Conservation (phyloP, 805 yeast genomes). For the Candida stauntonica region DNA sequence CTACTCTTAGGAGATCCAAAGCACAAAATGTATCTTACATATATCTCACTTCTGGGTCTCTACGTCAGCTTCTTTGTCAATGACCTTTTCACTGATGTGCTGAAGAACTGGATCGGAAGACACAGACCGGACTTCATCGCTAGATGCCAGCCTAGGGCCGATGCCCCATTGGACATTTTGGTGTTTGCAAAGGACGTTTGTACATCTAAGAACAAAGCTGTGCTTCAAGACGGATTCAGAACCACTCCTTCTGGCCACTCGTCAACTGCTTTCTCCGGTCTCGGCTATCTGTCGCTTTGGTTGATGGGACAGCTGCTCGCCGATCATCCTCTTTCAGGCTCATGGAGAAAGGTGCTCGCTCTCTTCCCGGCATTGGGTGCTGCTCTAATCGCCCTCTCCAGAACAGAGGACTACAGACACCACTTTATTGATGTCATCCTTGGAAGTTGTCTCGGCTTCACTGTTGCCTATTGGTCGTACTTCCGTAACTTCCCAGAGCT, state of each 20-base stretch:
- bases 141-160: slow-evolving; percentile 67
- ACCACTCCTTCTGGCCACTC: slow-evolving; percentile 85
- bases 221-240: slow-evolving; percentile 66
- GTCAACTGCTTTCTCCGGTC: slow-evolving; percentile 62
- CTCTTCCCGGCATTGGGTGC: slow-evolving; percentile 65
- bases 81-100: slow-evolving; percentile 60
- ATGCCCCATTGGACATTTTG: slow-evolving; percentile 50
- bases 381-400: slow-evolving; percentile 68
- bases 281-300: slow-evolving; percentile 63
- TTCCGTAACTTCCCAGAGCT: slow-evolving; percentile 38
- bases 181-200: slow-evolving; percentile 64
- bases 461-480: slow-evolving; percentile 46
- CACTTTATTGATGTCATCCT: slow-evolving; percentile 80
- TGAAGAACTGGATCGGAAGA: slow-evolving; percentile 84
- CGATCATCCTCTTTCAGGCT: slow-evolving; percentile 45
- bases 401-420: slow-evolving; percentile 92
- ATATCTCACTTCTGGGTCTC: slow-evolving; percentile 64
- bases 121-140: slow-evolving; percentile 90
- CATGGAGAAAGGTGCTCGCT: slow-evolving; percentile 57
- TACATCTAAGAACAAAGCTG: slow-evolving; percentile 42
- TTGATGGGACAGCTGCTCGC: slow-evolving; percentile 59
- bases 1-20: slow-evolving; percentile 37
- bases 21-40: slow-evolving; percentile 55
- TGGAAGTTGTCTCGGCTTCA: slow-evolving; percentile 66
- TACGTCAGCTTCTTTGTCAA: slow-evolving; percentile 55